Percentiles rank a stretch among this genome's conserved stretches.
Evolutionary conservation across 1,284 basidiomycete species (phyloP).

Genomic region (Austroboletus niveus): DNA sequence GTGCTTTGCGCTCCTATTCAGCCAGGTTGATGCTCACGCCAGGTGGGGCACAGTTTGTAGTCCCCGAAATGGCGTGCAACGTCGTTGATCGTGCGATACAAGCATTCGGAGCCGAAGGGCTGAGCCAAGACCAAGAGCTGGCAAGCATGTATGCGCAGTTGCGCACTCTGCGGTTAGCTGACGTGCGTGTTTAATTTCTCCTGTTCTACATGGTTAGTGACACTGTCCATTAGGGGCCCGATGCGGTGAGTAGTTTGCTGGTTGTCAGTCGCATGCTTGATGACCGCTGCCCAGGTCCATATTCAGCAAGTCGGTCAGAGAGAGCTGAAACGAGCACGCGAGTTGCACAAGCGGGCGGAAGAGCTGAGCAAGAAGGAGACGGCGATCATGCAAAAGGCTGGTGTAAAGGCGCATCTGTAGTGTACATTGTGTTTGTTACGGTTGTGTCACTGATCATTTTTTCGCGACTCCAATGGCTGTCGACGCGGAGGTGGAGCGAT

Average conservation of each 20-base stretch:
- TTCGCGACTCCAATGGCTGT: slow-evolving; percentile 12
- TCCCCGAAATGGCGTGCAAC: slow-evolving; percentile 83
- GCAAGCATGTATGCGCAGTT: slow-evolving; percentile 78
- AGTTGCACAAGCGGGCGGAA: slow-evolving; percentile 49
- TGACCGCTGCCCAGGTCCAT: slow-evolving; percentile 61
- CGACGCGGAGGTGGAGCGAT: slow-evolving; percentile 10
- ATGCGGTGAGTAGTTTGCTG: slow-evolving; percentile 50
- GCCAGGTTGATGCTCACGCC: neutral
- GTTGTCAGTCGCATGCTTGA: slow-evolving; percentile 4
- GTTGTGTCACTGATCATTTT: neutral
- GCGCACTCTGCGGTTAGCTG: slow-evolving; percentile 87
- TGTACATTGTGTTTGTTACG: neutral
- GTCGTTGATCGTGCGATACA: slow-evolving; percentile 96
- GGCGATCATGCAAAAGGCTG: slow-evolving; percentile 54
- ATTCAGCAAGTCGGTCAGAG: slow-evolving; percentile 91
- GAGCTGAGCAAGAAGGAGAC: slow-evolving; percentile 61
- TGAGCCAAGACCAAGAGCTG: slow-evolving; percentile 87
- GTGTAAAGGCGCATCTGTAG: slow-evolving; percentile 52
- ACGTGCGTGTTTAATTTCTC: slow-evolving; percentile 53
- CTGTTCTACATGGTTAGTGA: slow-evolving; percentile 5
- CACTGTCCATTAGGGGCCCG: slow-evolving; percentile 64
- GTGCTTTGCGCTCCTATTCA: slow-evolving; percentile 37
- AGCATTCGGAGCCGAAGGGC: slow-evolving; percentile 90
- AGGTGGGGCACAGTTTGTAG: slow-evolving; percentile 66
- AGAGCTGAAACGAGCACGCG: slow-evolving; percentile 73